Conservation (phyloP, 1,284 basidiomycete species). For the Ceratobasidium sp. region DNA sequence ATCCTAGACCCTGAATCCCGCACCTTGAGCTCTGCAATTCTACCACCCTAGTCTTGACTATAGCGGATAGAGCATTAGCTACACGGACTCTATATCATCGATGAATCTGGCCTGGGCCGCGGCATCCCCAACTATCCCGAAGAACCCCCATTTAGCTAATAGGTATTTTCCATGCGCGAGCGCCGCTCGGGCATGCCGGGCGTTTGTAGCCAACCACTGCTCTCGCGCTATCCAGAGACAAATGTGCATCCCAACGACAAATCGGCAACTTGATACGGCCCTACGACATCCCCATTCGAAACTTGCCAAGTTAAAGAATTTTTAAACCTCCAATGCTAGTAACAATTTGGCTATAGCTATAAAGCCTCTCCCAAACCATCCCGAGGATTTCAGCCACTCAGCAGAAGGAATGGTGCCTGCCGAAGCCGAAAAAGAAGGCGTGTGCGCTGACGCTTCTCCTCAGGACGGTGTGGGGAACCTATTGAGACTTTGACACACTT, state of each 20-base stretch:
- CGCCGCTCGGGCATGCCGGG: conserved; percentile 4
- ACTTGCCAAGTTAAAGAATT: background rate
- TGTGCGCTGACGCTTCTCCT: conserved; percentile 4
- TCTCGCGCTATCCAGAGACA: background rate
- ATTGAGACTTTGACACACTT: background rate
- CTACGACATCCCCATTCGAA: too few relatives aligned
- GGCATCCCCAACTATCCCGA: conserved; percentile 2
- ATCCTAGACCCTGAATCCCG: background rate
- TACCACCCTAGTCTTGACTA: conserved; percentile 10
- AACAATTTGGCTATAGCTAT: background rate
- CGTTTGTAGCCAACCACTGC: background rate
- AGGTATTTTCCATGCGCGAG: background rate
- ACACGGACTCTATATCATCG: background rate
- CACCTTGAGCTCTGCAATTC: background rate
- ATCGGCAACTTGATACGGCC: too few relatives aligned
- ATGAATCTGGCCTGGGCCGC: background rate
- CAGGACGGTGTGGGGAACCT: conserved; percentile 10
- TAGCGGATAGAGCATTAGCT: background rate
- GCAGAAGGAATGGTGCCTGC: conserved; percentile 38
- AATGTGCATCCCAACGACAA: background rate
- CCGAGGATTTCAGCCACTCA: conserved; percentile 30
- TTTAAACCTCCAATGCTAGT: background rate
- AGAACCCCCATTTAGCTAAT: conserved; percentile 27
- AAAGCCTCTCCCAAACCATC: conserved; percentile 21
- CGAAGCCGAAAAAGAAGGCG: conserved; percentile 33